A percentile compares a stretch with the other conserved stretches of the same genome.
These are phyloP conservation scores for Pythium rhizo-oryzae DNA, from an alignment of 352 stramenopile species.

Conservation along the genomic window DNA sequence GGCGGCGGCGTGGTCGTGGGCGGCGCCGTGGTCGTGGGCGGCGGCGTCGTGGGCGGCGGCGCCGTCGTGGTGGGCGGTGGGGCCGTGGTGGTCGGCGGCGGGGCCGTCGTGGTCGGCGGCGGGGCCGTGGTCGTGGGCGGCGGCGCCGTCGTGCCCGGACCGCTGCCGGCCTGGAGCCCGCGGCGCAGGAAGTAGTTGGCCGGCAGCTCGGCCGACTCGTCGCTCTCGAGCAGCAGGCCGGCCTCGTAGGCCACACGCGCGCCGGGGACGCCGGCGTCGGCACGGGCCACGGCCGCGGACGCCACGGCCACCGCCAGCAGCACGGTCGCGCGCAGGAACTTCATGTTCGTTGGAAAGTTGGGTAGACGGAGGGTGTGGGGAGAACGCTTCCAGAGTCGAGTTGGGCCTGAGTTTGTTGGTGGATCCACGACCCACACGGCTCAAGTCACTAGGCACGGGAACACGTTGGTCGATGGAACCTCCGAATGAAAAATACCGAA, in stretches of 20 bases:
- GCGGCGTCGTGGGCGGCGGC: conserved; percentile 29
- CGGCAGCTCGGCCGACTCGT: conserved; percentile 2
- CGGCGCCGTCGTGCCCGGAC: conserved; percentile 10
- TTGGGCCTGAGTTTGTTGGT: conserved; percentile 9
- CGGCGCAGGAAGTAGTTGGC: conserved; percentile 16
- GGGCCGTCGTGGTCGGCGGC: conserved; percentile 24
- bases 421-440: not conserved
- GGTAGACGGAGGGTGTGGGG: conserved; percentile 30
- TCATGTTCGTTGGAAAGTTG: conserved; percentile 17
- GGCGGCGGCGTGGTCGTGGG: conserved; percentile 24
- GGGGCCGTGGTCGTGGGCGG: conserved; percentile 29
- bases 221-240: conserved; percentile 7
- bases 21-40: conserved; percentile 28
- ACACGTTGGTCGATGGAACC: conserved; percentile 38
- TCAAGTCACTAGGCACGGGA: not conserved
- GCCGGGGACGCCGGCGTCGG: not conserved
- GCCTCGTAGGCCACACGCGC: conserved; percentile 6
- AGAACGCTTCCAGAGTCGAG: conserved; percentile 9
- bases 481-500: conserved; percentile 51
- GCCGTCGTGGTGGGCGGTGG: conserved; percentile 33
- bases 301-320: conserved; percentile 28
- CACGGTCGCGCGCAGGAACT: conserved; percentile 24
- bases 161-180: not conserved
- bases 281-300: not conserved
- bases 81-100: conserved; percentile 17